Percentiles rank a stretch among this genome's conserved stretches.
These are phyloP conservation scores for Tephrocybe sp. DNA, from an alignment of 768 basidiomycete genomes.

Conservation along the genomic window DNA sequence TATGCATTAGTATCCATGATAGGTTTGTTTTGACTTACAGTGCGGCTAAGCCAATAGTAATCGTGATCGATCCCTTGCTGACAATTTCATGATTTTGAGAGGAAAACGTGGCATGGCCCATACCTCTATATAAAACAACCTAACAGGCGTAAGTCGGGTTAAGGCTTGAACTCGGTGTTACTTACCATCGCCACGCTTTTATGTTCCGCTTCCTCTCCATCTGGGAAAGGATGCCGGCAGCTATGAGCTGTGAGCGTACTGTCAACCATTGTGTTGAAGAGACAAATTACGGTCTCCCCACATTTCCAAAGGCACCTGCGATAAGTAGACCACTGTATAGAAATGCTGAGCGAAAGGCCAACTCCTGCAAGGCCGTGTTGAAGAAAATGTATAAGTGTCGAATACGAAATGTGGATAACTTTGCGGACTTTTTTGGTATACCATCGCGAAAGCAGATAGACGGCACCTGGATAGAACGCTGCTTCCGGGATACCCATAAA, in stretches of 20 bases:
- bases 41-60: conserved; percentile 51
- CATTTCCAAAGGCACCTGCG: conserved; percentile 65
- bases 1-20: too few relatives aligned
- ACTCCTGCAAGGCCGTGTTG: conserved; percentile 38
- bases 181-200: conserved; percentile 68
- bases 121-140: conserved; percentile 73
- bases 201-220: conserved; percentile 69
- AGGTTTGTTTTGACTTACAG: conserved; percentile 48
- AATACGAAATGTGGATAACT: not conserved
- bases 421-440: conserved; percentile 51
- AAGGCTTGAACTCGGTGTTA: not conserved
- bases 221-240: conserved; percentile 64
- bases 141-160: conserved; percentile 14
- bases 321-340: conserved; percentile 57
- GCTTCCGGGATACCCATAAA: conserved; percentile 67
- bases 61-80: conserved; percentile 58
- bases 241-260: conserved; percentile 47
- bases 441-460: conserved; percentile 50
- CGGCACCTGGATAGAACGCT: conserved; percentile 61
- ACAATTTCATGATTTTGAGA: not conserved
- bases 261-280: not conserved
- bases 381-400: not conserved
- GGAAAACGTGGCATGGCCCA: not conserved
- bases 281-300: conserved; percentile 24
- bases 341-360: conserved; percentile 60